phyloP scores from a whole-genome alignment of 148 eudicot genomes.

The Fagopyrum tataricum region DNA sequence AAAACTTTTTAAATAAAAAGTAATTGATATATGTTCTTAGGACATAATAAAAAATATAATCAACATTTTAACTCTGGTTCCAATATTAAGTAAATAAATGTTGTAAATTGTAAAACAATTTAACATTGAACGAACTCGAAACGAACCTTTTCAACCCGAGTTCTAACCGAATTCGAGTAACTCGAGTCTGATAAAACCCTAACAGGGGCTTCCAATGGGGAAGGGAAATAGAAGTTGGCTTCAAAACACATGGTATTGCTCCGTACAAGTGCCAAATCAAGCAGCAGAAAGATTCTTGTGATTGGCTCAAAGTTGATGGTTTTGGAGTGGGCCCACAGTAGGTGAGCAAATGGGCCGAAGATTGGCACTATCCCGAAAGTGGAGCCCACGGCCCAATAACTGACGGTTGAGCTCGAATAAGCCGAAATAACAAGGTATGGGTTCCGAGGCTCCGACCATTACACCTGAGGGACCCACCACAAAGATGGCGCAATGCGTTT shows the following conservation, averaged over 20 bases:
- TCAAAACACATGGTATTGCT: background rate
- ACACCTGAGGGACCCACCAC: background rate
- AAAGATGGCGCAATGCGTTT: background rate
- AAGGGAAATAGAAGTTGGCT: background rate
- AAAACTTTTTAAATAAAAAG: too few relatives aligned
- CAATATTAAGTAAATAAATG: too few relatives aligned
- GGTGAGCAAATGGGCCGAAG: background rate
- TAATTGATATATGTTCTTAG: too few relatives aligned
- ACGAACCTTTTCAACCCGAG: too few relatives aligned
- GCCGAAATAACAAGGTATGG: conserved; percentile 5
- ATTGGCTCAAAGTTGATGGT: background rate
- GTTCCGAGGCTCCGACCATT: conserved; percentile 9
- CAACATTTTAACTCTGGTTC: too few relatives aligned
- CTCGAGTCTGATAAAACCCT: too few relatives aligned
- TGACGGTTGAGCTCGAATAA: conserved; percentile 3
- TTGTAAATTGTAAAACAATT: too few relatives aligned
- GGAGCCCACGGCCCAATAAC: conserved; percentile 7
- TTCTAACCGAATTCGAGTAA: too few relatives aligned
- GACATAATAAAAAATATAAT: too few relatives aligned
- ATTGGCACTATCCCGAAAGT: background rate
- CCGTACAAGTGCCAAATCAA: background rate
- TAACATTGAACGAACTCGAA: too few relatives aligned
- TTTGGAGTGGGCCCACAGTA: background rate
- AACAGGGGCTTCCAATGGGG: background rate
- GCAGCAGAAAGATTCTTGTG: background rate